Evolutionary conservation across 192 early-diverging fungal species (phyloP).

Genomic region (Entomortierella beljakovae): DNA sequence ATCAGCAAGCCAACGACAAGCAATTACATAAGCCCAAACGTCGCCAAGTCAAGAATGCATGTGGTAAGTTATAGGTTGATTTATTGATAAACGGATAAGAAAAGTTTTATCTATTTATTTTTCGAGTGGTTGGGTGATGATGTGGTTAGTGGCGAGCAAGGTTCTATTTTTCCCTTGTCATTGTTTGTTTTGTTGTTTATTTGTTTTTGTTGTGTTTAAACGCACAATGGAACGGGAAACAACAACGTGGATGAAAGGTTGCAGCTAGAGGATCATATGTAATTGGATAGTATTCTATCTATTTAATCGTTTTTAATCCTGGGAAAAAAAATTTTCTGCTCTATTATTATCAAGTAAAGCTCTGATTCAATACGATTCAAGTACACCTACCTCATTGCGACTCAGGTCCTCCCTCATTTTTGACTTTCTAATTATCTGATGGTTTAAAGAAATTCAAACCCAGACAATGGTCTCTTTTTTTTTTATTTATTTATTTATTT

Average conservation of each 20-base stretch:
- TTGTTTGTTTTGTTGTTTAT: not conserved
- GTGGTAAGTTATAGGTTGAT: conserved; percentile 64
- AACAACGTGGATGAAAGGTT: not conserved
- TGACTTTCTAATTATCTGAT: not conserved
- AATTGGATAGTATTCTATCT: not conserved
- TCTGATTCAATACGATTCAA: conserved; percentile 2
- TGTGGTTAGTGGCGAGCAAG: too few relatives aligned
- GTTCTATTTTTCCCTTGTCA: not conserved
- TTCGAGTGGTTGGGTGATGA: too few relatives aligned
- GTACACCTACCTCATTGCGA: not conserved
- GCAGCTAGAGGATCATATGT: not conserved
- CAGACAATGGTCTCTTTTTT: not conserved
- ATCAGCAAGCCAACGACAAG: conserved; percentile 26
- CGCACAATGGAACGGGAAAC: too few relatives aligned
- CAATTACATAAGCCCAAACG: conserved; percentile 64
- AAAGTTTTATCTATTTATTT: too few relatives aligned
- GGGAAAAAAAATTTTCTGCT: conserved; percentile 2
- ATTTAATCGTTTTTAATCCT: not conserved
- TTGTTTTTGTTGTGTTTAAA: not conserved
- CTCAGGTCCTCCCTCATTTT: not conserved
- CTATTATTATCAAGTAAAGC: not conserved
- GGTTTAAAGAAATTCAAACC: not conserved
- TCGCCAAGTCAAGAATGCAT: conserved; percentile 92
- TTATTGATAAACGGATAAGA: too few relatives aligned
- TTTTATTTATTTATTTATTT: not conserved